phyloP scores from a whole-genome alignment of 495 filamentous ascomycete species.

The Penicillium maclennaniae region DNA sequence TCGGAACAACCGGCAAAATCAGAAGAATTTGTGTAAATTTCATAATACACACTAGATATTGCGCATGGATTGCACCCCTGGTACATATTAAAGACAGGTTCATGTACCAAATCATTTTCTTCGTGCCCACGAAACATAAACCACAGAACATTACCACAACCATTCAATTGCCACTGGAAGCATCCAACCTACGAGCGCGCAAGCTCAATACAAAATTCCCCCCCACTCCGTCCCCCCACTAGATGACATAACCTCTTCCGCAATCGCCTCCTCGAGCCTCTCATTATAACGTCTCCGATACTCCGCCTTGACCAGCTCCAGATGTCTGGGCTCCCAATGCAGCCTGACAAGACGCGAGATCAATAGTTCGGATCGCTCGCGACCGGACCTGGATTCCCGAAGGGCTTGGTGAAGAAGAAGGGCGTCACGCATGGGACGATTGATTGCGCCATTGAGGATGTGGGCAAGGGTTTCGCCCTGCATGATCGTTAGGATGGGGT shows the following conservation, averaged over 20 bases:
- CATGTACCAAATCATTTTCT: neutral
- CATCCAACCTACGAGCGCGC: conserved; percentile 30
- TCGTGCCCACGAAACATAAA: conserved; percentile 1
- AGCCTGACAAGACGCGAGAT: conserved; percentile 76
- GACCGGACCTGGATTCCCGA: conserved; percentile 56
- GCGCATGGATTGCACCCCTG: no score
- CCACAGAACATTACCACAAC: neutral
- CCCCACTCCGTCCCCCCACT: conserved; percentile 47
- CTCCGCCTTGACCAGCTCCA: conserved; percentile 65
- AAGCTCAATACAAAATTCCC: conserved; percentile 56
- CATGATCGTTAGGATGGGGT: neutral
- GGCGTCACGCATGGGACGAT: conserved; percentile 89
- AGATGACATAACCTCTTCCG: conserved; percentile 42
- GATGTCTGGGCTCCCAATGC: conserved; percentile 78
- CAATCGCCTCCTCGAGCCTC: conserved; percentile 60
- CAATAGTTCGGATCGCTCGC: conserved; percentile 73
- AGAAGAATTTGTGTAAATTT: no score
- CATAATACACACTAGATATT: no score
- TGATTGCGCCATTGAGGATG: conserved; percentile 94
- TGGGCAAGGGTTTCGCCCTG: conserved; percentile 94
- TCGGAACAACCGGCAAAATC: no score
- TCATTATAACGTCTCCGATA: conserved; percentile 69
- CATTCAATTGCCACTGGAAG: neutral
- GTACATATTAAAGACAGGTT: no score
- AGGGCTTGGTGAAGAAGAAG: conserved; percentile 93